These are phyloP conservation scores for Trapa bicornis DNA, from an alignment of 345 rosid species.

Conservation along the genomic window DNA sequence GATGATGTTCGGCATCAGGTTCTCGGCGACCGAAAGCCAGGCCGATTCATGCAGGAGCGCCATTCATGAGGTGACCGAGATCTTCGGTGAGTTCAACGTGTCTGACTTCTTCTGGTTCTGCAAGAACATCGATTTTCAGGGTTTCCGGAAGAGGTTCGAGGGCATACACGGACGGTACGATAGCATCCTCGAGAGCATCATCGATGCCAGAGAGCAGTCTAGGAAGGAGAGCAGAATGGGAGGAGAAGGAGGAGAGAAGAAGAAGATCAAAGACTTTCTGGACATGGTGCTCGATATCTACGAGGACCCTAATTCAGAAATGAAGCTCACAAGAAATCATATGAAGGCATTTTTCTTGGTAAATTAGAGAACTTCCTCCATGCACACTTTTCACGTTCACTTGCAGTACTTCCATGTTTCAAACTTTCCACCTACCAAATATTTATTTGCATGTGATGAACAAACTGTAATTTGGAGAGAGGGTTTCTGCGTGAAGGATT, in stretches of 20 bases:
- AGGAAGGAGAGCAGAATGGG: constrained; percentile 7
- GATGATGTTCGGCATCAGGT: constrained; percentile 32
- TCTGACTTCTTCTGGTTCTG: constrained; percentile 36
- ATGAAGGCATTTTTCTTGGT: constrained; percentile 15
- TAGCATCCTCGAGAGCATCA: constrained; percentile 24
- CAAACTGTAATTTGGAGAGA: no score
- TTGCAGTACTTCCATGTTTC: no score
- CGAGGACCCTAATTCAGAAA: constrained; percentile 3
- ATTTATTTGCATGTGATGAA: no score
- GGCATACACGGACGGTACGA: constrained; percentile 20
- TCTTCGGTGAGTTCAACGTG: constrained; percentile 34
- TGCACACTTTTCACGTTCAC: no score
- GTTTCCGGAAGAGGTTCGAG: constrained; percentile 18
- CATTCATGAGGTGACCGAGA: constrained; percentile 24
- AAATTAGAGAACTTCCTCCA: neutral
- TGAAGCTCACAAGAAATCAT: constrained; percentile 4
- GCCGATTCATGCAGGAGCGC: constrained; percentile 21
- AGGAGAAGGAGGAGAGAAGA: neutral
- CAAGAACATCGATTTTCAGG: constrained; percentile 27
- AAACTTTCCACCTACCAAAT: no score
- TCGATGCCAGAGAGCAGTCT: constrained; percentile 15
- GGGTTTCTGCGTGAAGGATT: constrained; percentile 17
- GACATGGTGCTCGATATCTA: constrained; percentile 2
- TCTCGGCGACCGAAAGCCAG: constrained; percentile 16
- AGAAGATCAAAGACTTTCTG: constrained; percentile 23